Evolutionary conservation across 208 protist genomes (phyloP), one percentile per base, ranked within the genome.

Genomic region (Trypanosoma boissoni): DNA sequence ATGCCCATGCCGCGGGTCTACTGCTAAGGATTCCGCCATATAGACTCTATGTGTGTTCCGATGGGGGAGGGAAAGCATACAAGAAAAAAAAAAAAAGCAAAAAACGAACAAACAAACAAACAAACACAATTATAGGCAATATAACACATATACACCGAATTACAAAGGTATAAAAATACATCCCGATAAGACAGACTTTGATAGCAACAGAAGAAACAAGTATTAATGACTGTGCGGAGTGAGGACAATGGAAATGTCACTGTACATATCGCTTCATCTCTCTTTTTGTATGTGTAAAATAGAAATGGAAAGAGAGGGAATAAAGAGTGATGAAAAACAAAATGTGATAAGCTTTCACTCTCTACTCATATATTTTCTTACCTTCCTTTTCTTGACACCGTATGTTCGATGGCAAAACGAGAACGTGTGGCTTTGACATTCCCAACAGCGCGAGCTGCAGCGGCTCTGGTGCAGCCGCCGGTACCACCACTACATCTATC

Each of bases 381-480:
- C 21, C 23, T 55, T 55, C 37, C 53, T 61, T 28, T 50, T n/a
- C 41, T 46, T 12, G 3, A 24, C 18, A 20, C 20, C 18, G 14
- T 34, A 58, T 45, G 29, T 21, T 20, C 24, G 51, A 49, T n/a
- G 84, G 86, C 34, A 93, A 64, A 14, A 88, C 52, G 6, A 90
- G 37, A 62, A 77, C 78, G 64, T 93, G 86, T 1, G 74, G 79
- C 43, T 86, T 89, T 39, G 55, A 50, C 31, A 72, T 60, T 1
- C 68, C 32, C 32, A 93, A 56, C 4, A 93, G 58, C 29, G 82
- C 74, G 27, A 79, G 41, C 37, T 82, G 76, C 28, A 94, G 57
- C 26, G 72, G 42, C 18, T 72, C 62, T n/a, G 80, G 76, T 9
- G 76, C 65, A 3, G 61, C 73, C 10, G 70, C 62, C 5, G 83